phyloP scores from a whole-genome alignment of 1,139 yeast species.

The Candida sp. region DNA sequence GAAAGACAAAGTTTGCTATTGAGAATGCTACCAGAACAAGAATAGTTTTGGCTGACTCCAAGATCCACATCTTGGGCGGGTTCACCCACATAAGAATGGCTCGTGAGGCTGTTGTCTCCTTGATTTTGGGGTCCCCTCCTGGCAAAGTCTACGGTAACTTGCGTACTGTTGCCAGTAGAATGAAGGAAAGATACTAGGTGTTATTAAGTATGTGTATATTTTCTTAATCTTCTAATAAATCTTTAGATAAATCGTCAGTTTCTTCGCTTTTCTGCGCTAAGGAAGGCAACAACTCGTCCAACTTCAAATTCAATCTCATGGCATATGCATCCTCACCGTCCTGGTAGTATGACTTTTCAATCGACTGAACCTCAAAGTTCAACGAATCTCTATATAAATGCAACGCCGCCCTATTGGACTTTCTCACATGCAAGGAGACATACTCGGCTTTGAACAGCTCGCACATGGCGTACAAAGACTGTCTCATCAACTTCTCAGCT shows the following conservation, averaged over 20 bases:
- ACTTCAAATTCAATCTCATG: conserved; percentile 71
- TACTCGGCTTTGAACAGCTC: conserved; percentile 85
- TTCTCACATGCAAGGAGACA: conserved; percentile 93
- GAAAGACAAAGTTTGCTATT: conserved; percentile 97
- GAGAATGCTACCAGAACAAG: conserved; percentile 99
- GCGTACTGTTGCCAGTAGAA: conserved; percentile 95
- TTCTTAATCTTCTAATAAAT: conserved; percentile 31
- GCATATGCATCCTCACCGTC: conserved; percentile 99
- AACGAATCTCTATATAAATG: conserved; percentile 90
- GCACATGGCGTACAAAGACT: conserved; percentile 75
- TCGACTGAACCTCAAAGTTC: conserved; percentile 76
- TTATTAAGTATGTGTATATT: neutral
- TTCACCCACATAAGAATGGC: conserved; percentile 98
- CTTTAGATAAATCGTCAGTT: conserved; percentile 55
- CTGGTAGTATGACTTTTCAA: conserved; percentile 89
- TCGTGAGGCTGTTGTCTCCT: conserved; percentile 92
- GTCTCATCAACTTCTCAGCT: conserved; percentile 94
- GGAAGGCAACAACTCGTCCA: conserved; percentile 66
- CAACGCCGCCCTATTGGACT: conserved; percentile 92
- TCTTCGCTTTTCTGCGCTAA: conserved; percentile 44
- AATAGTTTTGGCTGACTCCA: conserved; percentile 95
- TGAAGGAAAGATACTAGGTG: conserved; percentile 88
- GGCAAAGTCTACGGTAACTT: conserved; percentile 98
- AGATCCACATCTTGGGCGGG: conserved; percentile 96
- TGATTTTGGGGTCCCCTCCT: conserved; percentile 98